Conservation (phyloP, 139 green algal species). For the Chlamydomonas schloesseri region DNA sequence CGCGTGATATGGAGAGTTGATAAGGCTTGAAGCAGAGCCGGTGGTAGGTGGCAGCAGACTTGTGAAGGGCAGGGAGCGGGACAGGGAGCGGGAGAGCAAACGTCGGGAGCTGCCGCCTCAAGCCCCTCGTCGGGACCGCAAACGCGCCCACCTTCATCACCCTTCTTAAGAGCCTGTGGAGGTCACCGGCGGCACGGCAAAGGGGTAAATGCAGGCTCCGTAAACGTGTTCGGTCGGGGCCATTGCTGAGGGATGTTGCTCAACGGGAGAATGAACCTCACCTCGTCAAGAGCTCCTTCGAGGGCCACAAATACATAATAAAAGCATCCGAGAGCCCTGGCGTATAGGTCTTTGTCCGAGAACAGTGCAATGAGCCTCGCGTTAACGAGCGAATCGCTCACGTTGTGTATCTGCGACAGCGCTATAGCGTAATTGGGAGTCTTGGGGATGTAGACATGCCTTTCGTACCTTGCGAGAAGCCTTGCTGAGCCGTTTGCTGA, state of each 20-base stretch:
- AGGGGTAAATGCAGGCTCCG: not conserved
- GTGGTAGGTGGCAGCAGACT: not conserved
- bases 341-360: slow-evolving; percentile 27
- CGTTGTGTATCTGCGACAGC: not conserved
- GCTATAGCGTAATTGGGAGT: no score
- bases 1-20: no score
- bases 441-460: no score
- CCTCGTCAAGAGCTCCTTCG: slow-evolving; percentile 30
- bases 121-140: no score
- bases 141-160: not conserved
- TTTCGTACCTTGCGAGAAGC: not conserved
- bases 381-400: slow-evolving; percentile 21
- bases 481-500: not conserved
- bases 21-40: not conserved
- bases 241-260: no score
- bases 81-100: no score
- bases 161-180: not conserved
- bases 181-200: no score
- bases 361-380: slow-evolving; percentile 38
- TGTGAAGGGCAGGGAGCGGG: not conserved
- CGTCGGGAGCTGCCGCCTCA: no score
- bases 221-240: no score
- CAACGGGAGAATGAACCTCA: not conserved
- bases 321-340: slow-evolving; percentile 14
- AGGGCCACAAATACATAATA: slow-evolving; percentile 44